Evolutionary conservation across 2,329 filamentous ascomycete genomes (phyloP).

Genomic region (Fusarium concolor): DNA sequence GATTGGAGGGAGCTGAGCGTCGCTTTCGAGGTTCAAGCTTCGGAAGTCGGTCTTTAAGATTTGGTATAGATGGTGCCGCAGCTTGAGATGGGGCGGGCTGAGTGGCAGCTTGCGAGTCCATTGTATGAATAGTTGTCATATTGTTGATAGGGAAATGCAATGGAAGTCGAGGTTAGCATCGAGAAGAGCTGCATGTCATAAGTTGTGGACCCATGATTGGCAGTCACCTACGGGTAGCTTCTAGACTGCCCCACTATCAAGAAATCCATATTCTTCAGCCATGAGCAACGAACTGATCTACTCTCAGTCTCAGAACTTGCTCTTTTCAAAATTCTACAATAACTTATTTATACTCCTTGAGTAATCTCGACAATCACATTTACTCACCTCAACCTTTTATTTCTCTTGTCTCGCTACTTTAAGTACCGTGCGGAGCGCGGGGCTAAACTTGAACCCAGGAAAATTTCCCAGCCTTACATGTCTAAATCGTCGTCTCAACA

Average conservation of each 20-base stretch:
- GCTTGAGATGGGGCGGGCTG: constrained; percentile 22
- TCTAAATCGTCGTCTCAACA: constrained; percentile 16
- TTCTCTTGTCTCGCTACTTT: background rate
- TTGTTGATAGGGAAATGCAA: constrained; percentile 18
- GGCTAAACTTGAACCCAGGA: constrained; percentile 14
- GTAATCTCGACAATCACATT: background rate
- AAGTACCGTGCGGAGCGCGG: constrained; percentile 13
- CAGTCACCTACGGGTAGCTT: constrained; percentile 20
- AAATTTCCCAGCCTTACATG: constrained; percentile 34
- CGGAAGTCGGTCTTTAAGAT: constrained; percentile 67
- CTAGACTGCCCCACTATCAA: constrained; percentile 19
- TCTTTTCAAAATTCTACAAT: background rate
- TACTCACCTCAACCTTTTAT: background rate
- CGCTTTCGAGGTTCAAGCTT: constrained; percentile 75
- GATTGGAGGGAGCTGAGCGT: constrained; percentile 63
- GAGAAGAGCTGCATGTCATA: constrained; percentile 25
- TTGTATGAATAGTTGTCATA: constrained; percentile 26
- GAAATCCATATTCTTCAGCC: constrained; percentile 8
- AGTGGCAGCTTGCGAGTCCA: constrained; percentile 43
- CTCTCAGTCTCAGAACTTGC: background rate
- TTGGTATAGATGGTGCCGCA: constrained; percentile 44
- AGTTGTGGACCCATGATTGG: constrained; percentile 28
- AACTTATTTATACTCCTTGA: background rate
- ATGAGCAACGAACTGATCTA: constrained; percentile 10
- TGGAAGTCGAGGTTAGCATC: background rate